Conservation (phyloP, 176 grass and related monocot species). For the Melocanna baccifera region DNA sequence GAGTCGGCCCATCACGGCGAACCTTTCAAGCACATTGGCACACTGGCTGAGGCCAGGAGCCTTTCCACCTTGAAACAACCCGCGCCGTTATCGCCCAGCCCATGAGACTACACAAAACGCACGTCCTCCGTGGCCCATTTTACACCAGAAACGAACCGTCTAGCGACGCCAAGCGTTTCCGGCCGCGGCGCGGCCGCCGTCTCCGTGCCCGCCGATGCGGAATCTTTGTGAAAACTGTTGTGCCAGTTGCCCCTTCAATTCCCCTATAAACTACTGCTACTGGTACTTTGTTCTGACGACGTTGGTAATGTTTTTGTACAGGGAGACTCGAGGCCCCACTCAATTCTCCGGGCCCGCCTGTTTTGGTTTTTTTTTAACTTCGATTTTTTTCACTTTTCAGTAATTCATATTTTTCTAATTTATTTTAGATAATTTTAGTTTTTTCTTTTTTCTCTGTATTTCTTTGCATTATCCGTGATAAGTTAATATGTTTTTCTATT, state of each 20-base stretch:
- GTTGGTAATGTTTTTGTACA: not conserved
- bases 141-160: not conserved
- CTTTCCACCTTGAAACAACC: not conserved
- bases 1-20: not conserved
- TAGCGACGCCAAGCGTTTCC: not conserved
- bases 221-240: not conserved
- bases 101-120: not conserved
- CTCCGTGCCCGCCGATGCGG: not conserved
- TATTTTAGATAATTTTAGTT: too few species aligned
- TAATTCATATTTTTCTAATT: too few species aligned
- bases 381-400: too few species aligned
- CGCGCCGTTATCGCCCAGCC: not conserved
- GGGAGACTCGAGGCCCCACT: not conserved
- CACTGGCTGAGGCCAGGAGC: not conserved
- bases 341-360: too few species aligned
- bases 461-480: too few species aligned
- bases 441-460: too few species aligned
- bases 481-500: too few species aligned
- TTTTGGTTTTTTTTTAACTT: too few species aligned
- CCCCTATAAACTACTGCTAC: not conserved
- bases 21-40: too few species aligned
- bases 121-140: not conserved
- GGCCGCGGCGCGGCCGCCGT: not conserved
- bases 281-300: not conserved
- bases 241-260: not conserved